phyloP scores from a whole-genome alignment of 352 stramenopile genomes.

The Phytopythium litorale region DNA sequence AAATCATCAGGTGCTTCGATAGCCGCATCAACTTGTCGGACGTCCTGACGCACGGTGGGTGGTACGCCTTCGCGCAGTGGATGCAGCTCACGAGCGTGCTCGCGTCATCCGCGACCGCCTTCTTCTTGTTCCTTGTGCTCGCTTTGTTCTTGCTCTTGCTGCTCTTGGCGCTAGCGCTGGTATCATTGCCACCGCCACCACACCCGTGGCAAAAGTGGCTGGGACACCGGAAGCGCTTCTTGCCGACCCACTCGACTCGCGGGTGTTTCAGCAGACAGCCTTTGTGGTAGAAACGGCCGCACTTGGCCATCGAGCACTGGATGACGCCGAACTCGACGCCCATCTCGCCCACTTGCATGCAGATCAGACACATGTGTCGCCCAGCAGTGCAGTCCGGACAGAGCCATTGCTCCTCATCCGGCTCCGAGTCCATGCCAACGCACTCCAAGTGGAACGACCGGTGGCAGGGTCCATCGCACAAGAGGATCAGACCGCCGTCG shows the following conservation, averaged over 20 bases:
- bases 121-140: conserved; percentile 36
- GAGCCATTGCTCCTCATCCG: conserved; percentile 86
- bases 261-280: conserved; percentile 71
- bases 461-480: conserved; percentile 91
- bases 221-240: conserved; percentile 88
- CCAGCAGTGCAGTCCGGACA: conserved; percentile 87
- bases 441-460: conserved; percentile 92
- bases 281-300: conserved; percentile 92
- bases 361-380: conserved; percentile 91
- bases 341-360: conserved; percentile 89
- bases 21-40: conserved; percentile 78
- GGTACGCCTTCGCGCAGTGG: conserved; percentile 82
- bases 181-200: conserved; percentile 19
- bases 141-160: conserved; percentile 6
- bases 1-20: conserved; percentile 88
- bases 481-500: conserved; percentile 87
- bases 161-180: conserved; percentile 13
- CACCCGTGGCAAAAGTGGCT: conserved; percentile 89
- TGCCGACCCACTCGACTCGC: conserved; percentile 83
- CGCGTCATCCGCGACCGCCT: conserved; percentile 26
- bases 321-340: conserved; percentile 87
- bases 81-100: conserved; percentile 72
- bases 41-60: conserved; percentile 75
- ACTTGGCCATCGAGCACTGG: conserved; percentile 90
- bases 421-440: conserved; percentile 81